phyloP scores from a whole-genome alignment of 805 yeast species.

The Pichia eremophila region DNA sequence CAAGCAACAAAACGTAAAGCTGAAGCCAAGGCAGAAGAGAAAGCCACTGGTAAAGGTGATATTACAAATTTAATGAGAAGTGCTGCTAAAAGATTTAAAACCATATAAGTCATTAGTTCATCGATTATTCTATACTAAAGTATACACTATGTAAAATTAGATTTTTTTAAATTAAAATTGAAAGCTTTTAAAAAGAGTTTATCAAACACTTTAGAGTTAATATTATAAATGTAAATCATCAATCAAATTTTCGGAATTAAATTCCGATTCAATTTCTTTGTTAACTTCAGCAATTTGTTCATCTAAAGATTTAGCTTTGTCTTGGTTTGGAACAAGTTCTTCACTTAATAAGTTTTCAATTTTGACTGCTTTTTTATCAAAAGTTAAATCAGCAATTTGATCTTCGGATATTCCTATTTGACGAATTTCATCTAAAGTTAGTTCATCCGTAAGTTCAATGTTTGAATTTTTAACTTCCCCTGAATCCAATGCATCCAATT shows the following conservation, averaged over 20 bases:
- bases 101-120: background rate
- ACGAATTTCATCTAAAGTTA: background rate
- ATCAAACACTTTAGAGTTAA: no score
- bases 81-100: slow-evolving; percentile 13
- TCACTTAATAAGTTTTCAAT: background rate
- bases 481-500: background rate
- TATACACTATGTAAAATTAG: background rate
- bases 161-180: background rate
- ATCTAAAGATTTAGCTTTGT: no score
- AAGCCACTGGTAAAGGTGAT: slow-evolving; percentile 11
- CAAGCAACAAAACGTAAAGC: slow-evolving; percentile 20
- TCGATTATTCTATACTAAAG: background rate
- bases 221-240: background rate
- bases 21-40: slow-evolving; percentile 15
- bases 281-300: background rate
- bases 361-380: no score
- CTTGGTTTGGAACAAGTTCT: background rate
- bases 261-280: background rate
- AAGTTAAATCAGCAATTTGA: background rate
- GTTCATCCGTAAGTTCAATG: background rate
- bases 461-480: no score
- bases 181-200: no score
- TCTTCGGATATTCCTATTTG: background rate
- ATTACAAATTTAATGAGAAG: slow-evolving; percentile 17
- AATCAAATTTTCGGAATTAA: background rate